Conservation (phyloP, 2,329 filamentous ascomycete species). For the Fusarium begoniae region DNA sequence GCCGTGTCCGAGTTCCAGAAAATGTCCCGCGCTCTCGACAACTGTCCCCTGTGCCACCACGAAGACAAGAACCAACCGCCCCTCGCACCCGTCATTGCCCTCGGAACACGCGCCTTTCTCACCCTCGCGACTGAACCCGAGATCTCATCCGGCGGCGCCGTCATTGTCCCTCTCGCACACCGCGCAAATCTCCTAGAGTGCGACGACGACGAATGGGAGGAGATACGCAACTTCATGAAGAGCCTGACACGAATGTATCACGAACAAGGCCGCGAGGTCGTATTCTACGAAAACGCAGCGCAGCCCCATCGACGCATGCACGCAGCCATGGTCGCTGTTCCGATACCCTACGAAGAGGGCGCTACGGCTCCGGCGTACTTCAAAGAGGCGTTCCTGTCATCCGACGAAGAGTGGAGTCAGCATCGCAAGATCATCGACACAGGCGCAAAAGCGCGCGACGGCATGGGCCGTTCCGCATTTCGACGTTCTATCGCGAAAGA, state of each 20-base stretch:
- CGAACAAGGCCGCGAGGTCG: slow-evolving; percentile 87
- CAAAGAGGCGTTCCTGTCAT: slow-evolving; percentile 86
- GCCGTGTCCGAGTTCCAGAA: slow-evolving; percentile 91
- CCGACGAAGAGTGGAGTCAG: slow-evolving; percentile 94
- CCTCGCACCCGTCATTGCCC: slow-evolving; percentile 83
- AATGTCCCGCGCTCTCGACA: slow-evolving; percentile 85
- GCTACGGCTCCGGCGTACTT: slow-evolving; percentile 95
- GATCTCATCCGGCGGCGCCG: slow-evolving; percentile 81
- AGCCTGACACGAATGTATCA: slow-evolving; percentile 93
- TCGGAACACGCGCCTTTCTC: slow-evolving; percentile 86
- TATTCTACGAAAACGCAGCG: slow-evolving; percentile 98
- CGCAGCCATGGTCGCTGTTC: slow-evolving; percentile 85
- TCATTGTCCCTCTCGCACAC: slow-evolving; percentile 90
- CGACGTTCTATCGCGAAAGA: slow-evolving; percentile 86
- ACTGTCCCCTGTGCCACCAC: slow-evolving; percentile 90
- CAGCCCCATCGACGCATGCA: slow-evolving; percentile 80
- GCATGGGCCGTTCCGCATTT: slow-evolving; percentile 82
- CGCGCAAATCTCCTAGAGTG: slow-evolving; percentile 93
- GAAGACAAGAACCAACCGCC: slow-evolving; percentile 81
- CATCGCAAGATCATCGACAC: slow-evolving; percentile 97
- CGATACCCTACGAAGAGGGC: slow-evolving; percentile 89
- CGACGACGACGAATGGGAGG: slow-evolving; percentile 99
- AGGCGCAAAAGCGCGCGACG: slow-evolving; percentile 66
- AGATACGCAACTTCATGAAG: slow-evolving; percentile 99
- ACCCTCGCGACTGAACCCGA: slow-evolving; percentile 92